These are phyloP conservation scores for Claviceps sp. DNA, from an alignment of 2,329 filamentous ascomycete species.

Conservation along the genomic window DNA sequence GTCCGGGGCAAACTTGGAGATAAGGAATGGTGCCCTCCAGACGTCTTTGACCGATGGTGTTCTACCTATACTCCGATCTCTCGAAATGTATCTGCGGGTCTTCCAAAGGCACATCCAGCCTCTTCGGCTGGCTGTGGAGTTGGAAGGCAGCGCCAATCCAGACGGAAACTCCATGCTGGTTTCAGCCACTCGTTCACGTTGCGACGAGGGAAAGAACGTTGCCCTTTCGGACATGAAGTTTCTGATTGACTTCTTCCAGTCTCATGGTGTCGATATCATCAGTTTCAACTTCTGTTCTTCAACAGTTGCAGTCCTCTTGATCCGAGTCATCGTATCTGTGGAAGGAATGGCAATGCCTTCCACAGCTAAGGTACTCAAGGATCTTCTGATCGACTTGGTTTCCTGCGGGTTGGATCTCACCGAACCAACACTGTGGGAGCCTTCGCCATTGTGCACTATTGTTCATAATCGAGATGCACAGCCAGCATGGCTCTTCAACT, in stretches of 20 bases:
- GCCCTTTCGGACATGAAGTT: neutral
- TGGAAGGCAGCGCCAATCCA: neutral
- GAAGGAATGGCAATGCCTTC: neutral
- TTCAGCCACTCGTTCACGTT: neutral
- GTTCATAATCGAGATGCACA: neutral
- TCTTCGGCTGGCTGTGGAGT: neutral
- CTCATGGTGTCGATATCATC: neutral
- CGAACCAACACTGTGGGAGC: too few species aligned
- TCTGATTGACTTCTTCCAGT: neutral
- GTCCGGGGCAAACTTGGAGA: neutral
- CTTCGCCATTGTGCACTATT: neutral
- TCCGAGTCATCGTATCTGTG: neutral
- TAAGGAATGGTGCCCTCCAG: neutral
- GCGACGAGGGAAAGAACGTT: neutral
- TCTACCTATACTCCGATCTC: neutral
- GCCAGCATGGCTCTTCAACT: neutral
- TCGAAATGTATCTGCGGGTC: too few species aligned
- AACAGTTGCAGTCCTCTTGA: neutral
- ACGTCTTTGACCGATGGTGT: neutral
- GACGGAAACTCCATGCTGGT: neutral
- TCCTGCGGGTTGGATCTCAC: neutral
- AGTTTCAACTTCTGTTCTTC: neutral
- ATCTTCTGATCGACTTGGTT: neutral
- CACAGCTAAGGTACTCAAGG: neutral
- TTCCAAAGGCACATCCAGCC: neutral